phyloP scores from a whole-genome alignment of 208 protist genomes.

The Trichomonas tenax region DNA sequence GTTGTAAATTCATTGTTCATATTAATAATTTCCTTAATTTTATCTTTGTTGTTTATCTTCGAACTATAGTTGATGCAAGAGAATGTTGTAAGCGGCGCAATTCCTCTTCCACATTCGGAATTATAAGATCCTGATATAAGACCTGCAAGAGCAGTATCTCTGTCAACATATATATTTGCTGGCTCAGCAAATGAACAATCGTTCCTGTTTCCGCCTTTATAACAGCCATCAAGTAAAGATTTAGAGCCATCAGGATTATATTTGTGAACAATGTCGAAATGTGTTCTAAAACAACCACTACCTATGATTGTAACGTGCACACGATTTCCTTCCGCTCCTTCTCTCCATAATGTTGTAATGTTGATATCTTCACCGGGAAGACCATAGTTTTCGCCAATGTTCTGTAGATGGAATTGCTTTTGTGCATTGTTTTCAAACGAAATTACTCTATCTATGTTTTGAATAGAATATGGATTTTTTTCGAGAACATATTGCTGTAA shows the following conservation, averaged over 20 bases:
- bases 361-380: neutral
- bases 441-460: neutral
- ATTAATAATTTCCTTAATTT: neutral
- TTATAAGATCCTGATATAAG: neutral
- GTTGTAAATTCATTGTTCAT: neutral
- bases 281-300: neutral
- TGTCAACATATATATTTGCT: neutral
- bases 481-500: neutral
- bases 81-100: neutral
- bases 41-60: neutral
- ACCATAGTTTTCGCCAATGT: neutral
- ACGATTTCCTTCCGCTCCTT: neutral
- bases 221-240: neutral
- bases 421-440: neutral
- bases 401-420: neutral
- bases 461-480: neutral
- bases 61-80: neutral
- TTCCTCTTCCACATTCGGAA: neutral
- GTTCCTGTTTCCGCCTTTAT: neutral
- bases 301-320: neutral
- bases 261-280: neutral
- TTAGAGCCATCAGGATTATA: neutral
- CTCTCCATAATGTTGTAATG: neutral
- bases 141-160: neutral
- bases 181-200: neutral